A percentile compares a stretch with the other conserved stretches of the same genome.
phyloP scores from a whole-genome alignment of 306 rosid species.

The Cicer bijugum region DNA sequence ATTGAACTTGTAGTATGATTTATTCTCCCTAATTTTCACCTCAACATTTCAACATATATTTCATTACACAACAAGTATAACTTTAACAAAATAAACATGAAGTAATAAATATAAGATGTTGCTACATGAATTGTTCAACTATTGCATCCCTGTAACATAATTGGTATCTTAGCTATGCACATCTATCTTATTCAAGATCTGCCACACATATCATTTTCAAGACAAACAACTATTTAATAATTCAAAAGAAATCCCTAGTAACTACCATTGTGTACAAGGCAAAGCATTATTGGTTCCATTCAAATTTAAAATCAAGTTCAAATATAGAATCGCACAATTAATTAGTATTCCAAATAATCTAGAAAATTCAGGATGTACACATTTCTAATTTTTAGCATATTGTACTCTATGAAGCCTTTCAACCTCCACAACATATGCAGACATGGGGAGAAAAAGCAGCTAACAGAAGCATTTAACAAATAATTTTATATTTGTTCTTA shows the following conservation, averaged over 20 bases:
- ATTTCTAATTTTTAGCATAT: neutral
- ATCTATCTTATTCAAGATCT: constrained; percentile 17
- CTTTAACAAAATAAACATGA: too few species aligned
- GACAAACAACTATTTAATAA: constrained; percentile 10
- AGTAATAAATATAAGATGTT: too few species aligned
- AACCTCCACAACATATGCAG: constrained; percentile 13
- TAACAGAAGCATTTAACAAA: too few species aligned
- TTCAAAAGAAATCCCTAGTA: constrained; percentile 1
- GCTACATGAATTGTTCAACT: too few species aligned
- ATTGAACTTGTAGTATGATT: too few species aligned
- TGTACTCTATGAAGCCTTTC: neutral
- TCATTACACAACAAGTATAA: too few species aligned
- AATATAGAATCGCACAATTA: neutral
- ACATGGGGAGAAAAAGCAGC: too few species aligned
- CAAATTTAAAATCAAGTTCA: neutral
- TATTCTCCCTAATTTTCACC: too few species aligned
- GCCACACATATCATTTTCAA: neutral
- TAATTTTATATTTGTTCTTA: too few species aligned
- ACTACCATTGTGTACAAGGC: constrained; percentile 10
- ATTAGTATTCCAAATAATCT: neutral
- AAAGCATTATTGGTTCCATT: neutral
- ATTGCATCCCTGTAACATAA: constrained; percentile 7
- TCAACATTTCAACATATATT: too few species aligned
- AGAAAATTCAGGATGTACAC: too few species aligned
- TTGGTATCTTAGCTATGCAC: neutral